A percentile compares a stretch with the other conserved stretches of the same genome.
Evolutionary conservation across 805 yeast genomes (phyloP).

Genomic region (Saccharomycopsis malanga): DNA sequence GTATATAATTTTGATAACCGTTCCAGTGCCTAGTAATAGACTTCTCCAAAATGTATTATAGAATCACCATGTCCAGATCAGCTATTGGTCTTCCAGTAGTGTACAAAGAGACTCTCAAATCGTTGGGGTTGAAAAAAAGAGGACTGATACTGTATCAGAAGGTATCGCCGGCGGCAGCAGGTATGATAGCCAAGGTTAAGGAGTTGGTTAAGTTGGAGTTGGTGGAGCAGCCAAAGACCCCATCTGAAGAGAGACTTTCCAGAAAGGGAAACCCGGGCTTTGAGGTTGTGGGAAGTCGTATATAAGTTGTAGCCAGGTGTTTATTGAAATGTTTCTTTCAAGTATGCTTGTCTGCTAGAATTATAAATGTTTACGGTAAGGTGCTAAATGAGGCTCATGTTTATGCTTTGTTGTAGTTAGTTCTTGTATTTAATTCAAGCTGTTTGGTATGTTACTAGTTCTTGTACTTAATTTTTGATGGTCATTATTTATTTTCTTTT

Average conservation of each 20-base stretch:
- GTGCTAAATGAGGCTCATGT: too few relatives aligned
- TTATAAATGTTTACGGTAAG: too few relatives aligned
- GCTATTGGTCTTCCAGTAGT: slow-evolving; percentile 76
- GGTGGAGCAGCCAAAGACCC: slow-evolving; percentile 46
- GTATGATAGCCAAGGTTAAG: slow-evolving; percentile 73
- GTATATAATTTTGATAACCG: too few relatives aligned
- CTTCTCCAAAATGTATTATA: slow-evolving; percentile 34
- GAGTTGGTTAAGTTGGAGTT: slow-evolving; percentile 81
- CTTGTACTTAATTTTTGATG: too few relatives aligned
- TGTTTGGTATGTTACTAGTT: too few relatives aligned
- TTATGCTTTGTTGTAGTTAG: too few relatives aligned
- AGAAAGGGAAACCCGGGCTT: slow-evolving; percentile 67
- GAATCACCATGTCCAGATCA: slow-evolving; percentile 73
- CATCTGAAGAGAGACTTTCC: slow-evolving; percentile 42
- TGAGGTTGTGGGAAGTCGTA: slow-evolving; percentile 32
- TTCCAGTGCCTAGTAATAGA: background rate
- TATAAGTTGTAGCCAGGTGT: too few relatives aligned
- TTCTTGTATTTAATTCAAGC: too few relatives aligned
- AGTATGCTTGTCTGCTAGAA: too few relatives aligned
- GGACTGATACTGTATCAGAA: slow-evolving; percentile 67
- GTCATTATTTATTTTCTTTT: too few relatives aligned
- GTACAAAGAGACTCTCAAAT: slow-evolving; percentile 54
- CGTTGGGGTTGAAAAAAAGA: slow-evolving; percentile 70
- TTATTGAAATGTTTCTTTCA: too few relatives aligned
- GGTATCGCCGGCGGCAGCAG: slow-evolving; percentile 76